A percentile compares a stretch with the other conserved stretches of the same genome.
Evolutionary conservation across 2,329 filamentous ascomycete genomes (phyloP).

Genomic region (Colletotrichum tropicale): DNA sequence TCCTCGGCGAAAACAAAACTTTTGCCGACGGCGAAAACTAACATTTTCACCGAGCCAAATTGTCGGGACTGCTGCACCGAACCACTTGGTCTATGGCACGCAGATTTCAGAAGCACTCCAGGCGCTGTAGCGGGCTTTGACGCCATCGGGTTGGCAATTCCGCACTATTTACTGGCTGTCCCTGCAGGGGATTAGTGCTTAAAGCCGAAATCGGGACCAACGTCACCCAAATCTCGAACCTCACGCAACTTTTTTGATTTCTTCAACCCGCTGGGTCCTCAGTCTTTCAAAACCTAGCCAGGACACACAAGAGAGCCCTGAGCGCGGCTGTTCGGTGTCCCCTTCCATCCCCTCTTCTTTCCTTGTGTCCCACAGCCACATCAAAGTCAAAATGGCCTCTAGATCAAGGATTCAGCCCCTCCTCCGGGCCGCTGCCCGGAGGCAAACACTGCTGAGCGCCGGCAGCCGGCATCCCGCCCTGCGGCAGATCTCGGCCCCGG

Average conservation of each 20-base stretch:
- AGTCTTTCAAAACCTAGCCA: neutral
- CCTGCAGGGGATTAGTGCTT: neutral
- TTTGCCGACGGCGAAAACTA: slow-evolving; percentile 7
- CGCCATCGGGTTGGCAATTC: neutral
- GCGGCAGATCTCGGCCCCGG: slow-evolving; percentile 11
- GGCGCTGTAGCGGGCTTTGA: neutral
- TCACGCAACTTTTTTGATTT: neutral
- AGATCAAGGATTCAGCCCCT: slow-evolving; percentile 22
- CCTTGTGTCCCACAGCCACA: neutral
- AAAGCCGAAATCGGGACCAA: slow-evolving; percentile 15
- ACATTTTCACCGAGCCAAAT: neutral
- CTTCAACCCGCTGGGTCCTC: neutral
- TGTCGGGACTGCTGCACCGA: neutral
- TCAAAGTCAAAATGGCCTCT: slow-evolving; percentile 18
- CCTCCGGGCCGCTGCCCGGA: slow-evolving; percentile 20
- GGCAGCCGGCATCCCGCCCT: slow-evolving; percentile 1
- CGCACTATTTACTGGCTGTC: neutral
- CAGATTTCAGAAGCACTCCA: neutral
- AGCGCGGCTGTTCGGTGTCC: neutral
- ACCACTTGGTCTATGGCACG: neutral
- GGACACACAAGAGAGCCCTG: neutral
- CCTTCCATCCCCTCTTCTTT: neutral
- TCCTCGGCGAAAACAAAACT: neutral
- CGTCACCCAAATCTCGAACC: neutral
- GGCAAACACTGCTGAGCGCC: slow-evolving; percentile 16